Conservation (phyloP, 116 monocot species). For the Phalaenopsis hybrid region DNA sequence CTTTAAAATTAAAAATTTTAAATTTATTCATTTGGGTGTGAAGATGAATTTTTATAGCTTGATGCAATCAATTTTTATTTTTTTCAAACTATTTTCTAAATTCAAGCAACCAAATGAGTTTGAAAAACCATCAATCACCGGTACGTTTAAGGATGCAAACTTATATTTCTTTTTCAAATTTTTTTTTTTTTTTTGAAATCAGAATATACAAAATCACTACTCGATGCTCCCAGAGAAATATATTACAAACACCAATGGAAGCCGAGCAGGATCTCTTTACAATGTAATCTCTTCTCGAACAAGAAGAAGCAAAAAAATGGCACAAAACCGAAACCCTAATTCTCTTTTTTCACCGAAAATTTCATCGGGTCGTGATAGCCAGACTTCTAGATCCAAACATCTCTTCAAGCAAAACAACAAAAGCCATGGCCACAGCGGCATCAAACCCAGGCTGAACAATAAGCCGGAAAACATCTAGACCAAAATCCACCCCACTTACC, state of each 20-base stretch:
- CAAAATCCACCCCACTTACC: conserved; percentile 28
- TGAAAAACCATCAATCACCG: no score
- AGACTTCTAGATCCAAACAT: conserved; percentile 35
- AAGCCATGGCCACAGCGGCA: conserved; percentile 45
- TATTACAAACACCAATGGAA: neutral
- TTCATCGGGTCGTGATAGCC: neutral
- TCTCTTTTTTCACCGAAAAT: neutral
- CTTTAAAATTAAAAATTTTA: no score
- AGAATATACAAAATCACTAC: neutral
- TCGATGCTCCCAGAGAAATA: neutral
- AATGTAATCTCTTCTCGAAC: neutral
- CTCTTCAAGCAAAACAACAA: conserved; percentile 65
- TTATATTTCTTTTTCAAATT: no score
- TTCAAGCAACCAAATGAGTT: no score
- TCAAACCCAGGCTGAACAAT: conserved; percentile 46
- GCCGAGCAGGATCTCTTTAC: neutral
- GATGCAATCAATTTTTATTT: no score
- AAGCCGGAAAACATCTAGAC: conserved; percentile 65
- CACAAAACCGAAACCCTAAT: neutral
- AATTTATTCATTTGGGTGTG: no score
- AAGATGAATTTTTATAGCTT: no score
- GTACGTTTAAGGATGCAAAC: no score
- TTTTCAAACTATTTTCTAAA: no score
- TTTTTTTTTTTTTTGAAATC: neutral
- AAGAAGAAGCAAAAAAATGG: neutral